Conservation (phyloP, 164 flowering plant species). For the Dillenia suffruticosa region DNA sequence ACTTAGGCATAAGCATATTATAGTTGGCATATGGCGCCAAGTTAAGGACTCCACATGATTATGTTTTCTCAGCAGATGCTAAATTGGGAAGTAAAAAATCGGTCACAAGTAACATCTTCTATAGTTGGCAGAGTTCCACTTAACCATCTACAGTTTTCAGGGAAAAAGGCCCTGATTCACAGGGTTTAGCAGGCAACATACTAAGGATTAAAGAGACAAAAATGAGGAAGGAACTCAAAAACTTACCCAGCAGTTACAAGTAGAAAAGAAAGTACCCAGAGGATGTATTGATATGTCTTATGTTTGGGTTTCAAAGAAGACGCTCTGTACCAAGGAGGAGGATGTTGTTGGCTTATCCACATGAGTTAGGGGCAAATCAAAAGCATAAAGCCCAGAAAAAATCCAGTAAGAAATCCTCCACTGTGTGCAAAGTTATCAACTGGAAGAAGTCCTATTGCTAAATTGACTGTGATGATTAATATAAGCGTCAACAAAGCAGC, state of each 20-base stretch:
- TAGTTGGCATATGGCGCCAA: no score
- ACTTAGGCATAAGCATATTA: no score
- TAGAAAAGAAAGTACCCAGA: slow-evolving; percentile 60
- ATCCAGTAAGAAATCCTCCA: slow-evolving; percentile 90
- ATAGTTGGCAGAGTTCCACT: no score
- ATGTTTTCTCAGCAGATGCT: no score
- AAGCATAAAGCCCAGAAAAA: slow-evolving; percentile 88
- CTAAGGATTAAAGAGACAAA: no score
- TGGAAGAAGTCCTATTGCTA: slow-evolving; percentile 89
- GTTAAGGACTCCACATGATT: no score
- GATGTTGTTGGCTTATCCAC: slow-evolving; percentile 65
- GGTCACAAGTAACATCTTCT: no score
- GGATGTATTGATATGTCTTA: slow-evolving; percentile 68
- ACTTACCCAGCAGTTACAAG: slow-evolving; percentile 73
- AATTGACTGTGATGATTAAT: slow-evolving; percentile 58
- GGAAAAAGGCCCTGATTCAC: no score
- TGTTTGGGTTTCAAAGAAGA: slow-evolving; percentile 40
- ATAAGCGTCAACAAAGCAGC: slow-evolving; percentile 72
- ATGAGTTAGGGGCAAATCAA: slow-evolving; percentile 90
- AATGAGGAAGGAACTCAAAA: neutral
- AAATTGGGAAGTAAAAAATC: no score
- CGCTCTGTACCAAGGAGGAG: slow-evolving; percentile 28
- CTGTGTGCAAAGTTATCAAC: slow-evolving; percentile 95
- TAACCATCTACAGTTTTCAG: no score
- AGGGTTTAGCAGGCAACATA: no score